Conservation (phyloP, 495 filamentous ascomycete genomes). For the Lentithecium fluviatile region DNA sequence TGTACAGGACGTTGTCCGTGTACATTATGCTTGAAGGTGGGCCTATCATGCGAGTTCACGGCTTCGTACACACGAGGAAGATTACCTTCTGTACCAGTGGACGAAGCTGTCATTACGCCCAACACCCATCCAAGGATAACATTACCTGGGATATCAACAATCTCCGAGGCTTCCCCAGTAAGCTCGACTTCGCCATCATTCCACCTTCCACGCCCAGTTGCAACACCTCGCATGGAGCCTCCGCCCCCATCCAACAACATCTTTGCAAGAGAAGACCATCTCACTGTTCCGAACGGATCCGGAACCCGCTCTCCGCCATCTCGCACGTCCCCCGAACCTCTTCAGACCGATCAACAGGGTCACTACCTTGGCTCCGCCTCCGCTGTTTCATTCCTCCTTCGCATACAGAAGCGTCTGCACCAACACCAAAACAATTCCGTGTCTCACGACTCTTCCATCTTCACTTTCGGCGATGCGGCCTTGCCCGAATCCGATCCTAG, state of each 20-base stretch:
- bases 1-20: constrained; percentile 28
- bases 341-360: constrained; percentile 25
- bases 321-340: constrained; percentile 18
- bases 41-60: constrained; percentile 26
- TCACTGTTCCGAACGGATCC: constrained; percentile 14
- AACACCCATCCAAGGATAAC: constrained; percentile 10
- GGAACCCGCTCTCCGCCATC: constrained; percentile 8
- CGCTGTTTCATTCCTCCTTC: constrained; percentile 21
- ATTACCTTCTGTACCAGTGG: constrained; percentile 22
- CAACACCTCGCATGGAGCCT: neutral
- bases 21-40: constrained; percentile 15
- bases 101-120: constrained; percentile 13
- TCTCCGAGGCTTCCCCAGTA: neutral
- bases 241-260: neutral
- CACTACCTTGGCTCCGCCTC: constrained; percentile 25
- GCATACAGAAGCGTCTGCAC: constrained; percentile 22
- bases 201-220: neutral
- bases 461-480: constrained; percentile 29
- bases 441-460: constrained; percentile 27
- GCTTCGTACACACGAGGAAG: constrained; percentile 27
- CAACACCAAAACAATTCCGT: constrained; percentile 21
- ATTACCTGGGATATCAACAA: neutral
- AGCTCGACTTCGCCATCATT: constrained; percentile 4
- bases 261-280: constrained; percentile 4
- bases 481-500: constrained; percentile 20